These are phyloP conservation scores for Leccinum obscurum DNA, from an alignment of 768 basidiomycete genomes.

Conservation along the genomic window DNA sequence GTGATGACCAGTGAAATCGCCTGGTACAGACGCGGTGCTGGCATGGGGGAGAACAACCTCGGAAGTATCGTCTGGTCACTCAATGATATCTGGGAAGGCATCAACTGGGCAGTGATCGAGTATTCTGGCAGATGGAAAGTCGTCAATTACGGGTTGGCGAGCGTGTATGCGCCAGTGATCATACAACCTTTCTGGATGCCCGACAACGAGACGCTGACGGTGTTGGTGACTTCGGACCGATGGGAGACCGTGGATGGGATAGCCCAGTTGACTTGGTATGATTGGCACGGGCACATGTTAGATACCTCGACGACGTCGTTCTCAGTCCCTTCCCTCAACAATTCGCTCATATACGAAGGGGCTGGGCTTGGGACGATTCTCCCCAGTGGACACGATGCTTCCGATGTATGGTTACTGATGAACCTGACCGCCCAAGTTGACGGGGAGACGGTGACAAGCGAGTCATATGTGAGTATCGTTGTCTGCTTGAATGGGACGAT, in stretches of 20 bases:
- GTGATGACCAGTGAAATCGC: constrained; percentile 53
- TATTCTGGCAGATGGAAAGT: constrained; percentile 64
- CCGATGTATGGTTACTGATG: constrained; percentile 52
- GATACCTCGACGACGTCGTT: constrained; percentile 40
- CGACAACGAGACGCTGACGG: constrained; percentile 46
- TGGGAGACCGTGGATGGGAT: constrained; percentile 46
- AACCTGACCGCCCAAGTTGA: constrained; percentile 49
- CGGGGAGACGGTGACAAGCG: constrained; percentile 44
- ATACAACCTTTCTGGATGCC: constrained; percentile 62
- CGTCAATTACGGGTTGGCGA: constrained; percentile 49
- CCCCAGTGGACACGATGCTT: constrained; percentile 40
- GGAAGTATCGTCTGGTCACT: constrained; percentile 60
- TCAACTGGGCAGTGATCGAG: constrained; percentile 56
- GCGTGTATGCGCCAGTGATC: constrained; percentile 45
- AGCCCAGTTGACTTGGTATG: constrained; percentile 58
- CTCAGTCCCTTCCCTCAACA: constrained; percentile 49
- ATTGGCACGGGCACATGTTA: constrained; percentile 48
- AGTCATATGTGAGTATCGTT: constrained; percentile 46
- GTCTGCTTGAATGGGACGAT: background rate
- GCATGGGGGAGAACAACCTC: constrained; percentile 56
- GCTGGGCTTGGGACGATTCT: constrained; percentile 46
- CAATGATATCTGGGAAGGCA: constrained; percentile 62
- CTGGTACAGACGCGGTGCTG: constrained; percentile 60
- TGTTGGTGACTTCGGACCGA: constrained; percentile 51
- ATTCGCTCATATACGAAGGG: constrained; percentile 42